Base-by-base conservation (phyloP, 768 basidiomycete genomes). In the Thelephora aurantiotincta region DNA sequence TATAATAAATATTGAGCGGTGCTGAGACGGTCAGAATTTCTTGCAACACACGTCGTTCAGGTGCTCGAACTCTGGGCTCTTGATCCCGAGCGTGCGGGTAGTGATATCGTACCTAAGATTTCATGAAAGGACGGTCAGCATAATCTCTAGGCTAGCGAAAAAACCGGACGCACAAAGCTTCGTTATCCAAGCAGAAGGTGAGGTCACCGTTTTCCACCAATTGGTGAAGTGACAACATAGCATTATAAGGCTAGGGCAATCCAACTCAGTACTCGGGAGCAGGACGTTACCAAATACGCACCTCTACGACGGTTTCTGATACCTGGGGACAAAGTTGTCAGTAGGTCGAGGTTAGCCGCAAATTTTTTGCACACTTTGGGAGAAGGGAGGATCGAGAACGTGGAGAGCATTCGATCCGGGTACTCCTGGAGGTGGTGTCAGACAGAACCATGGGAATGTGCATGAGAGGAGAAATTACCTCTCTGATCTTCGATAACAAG, bases 181-280 rank as follows among this genome's bases (percentile, higher is more conserved):
- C 87, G 55, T 92, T 92, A 59, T 92, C 88, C 43, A 91, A 76
- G 59, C 83, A 85, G 48, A 92, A 71, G 0, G 83, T 83, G 43
- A 92, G 64, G 61, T 93, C 91, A 41, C 82, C 75, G 59, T 81
- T 87, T 53, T 93, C 91, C 2, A 90, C 72, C n/a, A 93, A 77
- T 64, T 93, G 90, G 60, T 93, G 82, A 33, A 87, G 63, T 0
- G 91, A 88, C 9, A 94, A 74, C 47, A 88, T 67, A 0, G 86
- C 77, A 55, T 92, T 93, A 59, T 92, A 93, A 0, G 86, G 86
- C 80, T 72, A 18, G 20, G 45, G 36, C 14, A 26, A 30, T 9
- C 22, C 20, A 34, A 16, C 12, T 30, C n/a, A 62, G 23, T 30
- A 58, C 49, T 4, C 36, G 35, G 0, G 38, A 48, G 34, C 4